These are phyloP conservation scores for Metarhizium album DNA, from an alignment of 2,329 filamentous ascomycete species.

Conservation along the genomic window DNA sequence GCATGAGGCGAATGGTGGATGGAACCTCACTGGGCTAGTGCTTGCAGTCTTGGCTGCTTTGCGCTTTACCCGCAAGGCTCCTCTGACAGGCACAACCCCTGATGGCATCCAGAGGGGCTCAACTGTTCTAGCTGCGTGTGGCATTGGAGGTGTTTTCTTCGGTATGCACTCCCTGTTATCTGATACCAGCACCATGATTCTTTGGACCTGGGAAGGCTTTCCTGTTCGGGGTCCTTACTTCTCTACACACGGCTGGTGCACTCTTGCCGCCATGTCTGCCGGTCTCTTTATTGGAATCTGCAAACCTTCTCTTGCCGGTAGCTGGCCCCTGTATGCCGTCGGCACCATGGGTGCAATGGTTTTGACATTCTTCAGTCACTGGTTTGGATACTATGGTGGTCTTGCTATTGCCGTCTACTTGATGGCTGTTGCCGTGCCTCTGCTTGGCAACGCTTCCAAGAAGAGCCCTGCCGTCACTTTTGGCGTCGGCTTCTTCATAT, in stretches of 20 bases:
- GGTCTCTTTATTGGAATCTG: slow-evolving; percentile 70
- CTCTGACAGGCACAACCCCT: slow-evolving; percentile 30
- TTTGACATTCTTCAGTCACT: slow-evolving; percentile 67
- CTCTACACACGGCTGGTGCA: slow-evolving; percentile 82
- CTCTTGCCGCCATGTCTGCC: slow-evolving; percentile 74
- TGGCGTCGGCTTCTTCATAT: slow-evolving; percentile 78
- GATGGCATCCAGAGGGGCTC: slow-evolving; percentile 47
- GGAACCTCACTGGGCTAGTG: slow-evolving; percentile 73
- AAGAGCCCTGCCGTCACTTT: slow-evolving; percentile 72
- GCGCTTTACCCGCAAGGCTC: slow-evolving; percentile 59
- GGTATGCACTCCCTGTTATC: slow-evolving; percentile 85
- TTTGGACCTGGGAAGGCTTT: slow-evolving; percentile 97
- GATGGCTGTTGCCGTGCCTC: slow-evolving; percentile 64
- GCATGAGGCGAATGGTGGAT: slow-evolving; percentile 80
- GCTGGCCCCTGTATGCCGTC: slow-evolving; percentile 69
- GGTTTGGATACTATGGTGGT: slow-evolving; percentile 82
- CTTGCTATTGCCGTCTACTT: slow-evolving; percentile 67
- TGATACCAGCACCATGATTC: slow-evolving; percentile 96
- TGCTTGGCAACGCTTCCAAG: slow-evolving; percentile 67
- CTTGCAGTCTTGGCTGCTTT: slow-evolving; percentile 67
- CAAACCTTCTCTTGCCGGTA: slow-evolving; percentile 57
- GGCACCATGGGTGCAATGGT: slow-evolving; percentile 72
- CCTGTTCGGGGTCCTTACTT: slow-evolving; percentile 80
- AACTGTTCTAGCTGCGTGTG: slow-evolving; percentile 58
- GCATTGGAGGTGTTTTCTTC: slow-evolving; percentile 78